Evolutionary conservation across 139 green algal genomes (phyloP).

Genomic region (Chlorella sp.): DNA sequence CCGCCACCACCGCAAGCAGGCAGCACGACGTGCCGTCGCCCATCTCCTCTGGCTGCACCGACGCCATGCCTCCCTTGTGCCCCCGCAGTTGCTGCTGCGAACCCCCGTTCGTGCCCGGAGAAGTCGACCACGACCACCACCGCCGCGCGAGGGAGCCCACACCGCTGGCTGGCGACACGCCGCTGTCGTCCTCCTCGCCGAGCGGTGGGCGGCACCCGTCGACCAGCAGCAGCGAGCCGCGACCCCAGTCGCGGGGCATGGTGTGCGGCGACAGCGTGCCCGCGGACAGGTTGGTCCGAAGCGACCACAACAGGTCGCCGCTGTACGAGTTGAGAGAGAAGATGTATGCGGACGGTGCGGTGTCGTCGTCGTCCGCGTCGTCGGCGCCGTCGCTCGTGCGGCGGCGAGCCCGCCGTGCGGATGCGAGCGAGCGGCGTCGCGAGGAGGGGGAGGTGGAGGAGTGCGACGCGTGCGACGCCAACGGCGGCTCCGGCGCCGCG

Average conservation of each 20-base stretch:
- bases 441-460: neutral
- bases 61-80: neutral
- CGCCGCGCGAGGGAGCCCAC: neutral
- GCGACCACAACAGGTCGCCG: neutral
- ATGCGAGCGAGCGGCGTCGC: neutral
- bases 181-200: neutral
- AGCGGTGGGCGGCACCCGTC: neutral
- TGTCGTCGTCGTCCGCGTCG: neutral
- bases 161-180: neutral
- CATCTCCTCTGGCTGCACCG: neutral
- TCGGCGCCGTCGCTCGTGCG: too few relatives aligned
- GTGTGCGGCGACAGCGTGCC: neutral
- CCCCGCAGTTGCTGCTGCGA: too few relatives aligned
- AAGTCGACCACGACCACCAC: neutral
- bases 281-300: neutral
- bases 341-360: neutral
- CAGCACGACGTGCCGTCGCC: neutral
- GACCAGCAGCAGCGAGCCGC: slow-evolving; percentile 5
- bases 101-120: neutral
- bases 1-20: neutral
- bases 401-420: too few relatives aligned
- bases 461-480: neutral
- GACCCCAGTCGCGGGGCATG: neutral
- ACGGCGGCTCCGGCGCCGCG: too few relatives aligned
- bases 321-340: neutral